Base-by-base conservation (phyloP, 768 basidiomycete genomes). In the Suillus fuscotomentosus region DNA sequence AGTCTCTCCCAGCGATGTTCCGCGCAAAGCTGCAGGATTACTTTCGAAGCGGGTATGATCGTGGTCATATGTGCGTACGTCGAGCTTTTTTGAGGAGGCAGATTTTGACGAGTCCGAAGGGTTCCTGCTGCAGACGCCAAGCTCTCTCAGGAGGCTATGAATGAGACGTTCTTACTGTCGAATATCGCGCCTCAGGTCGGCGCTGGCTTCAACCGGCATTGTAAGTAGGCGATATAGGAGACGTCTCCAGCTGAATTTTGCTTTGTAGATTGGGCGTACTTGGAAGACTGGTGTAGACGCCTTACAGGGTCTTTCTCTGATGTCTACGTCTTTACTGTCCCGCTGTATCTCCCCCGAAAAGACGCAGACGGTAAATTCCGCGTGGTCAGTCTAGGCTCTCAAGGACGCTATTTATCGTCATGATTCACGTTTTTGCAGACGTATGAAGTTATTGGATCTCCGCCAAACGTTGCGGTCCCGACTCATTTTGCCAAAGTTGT, bases 161-260 rank as follows among this genome's bases (percentile, higher is more conserved):
- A 98, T 73, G 95, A 99, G 78, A 99, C 97, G 0, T 99, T 99
- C 76, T 79, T 94, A 42, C 78, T 99, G 53, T 89, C 94, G 0
- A 99, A 99, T 71, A 97, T 99, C 60, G 97, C 97, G 5, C 97
- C 97, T 50, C 97, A 99, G 83, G 95, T 99, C 31, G 97, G 97
- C 1, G 93, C 86, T 47, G 97, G 97, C 0, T 99, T 99, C 82
- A 99, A 99, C 73, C 83, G 97, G 62, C 95, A 99, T 73, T 99
- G 96, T 95, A 70, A 66, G 88, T 81, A 17, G 24, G 38, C 9
- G 9, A 9, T 42, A 2, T 50, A 57, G 13, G 15, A 34, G 39
- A 20, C 6, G 0, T 39, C n/a, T 15, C 34, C 14, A 8, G 17
- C 53, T 39, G 10, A 15, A 47, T 13, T 27, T 56, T 56, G 3